Evolutionary conservation across 2,329 filamentous ascomycete species (phyloP).

Genomic region (Talaromyces piceae): DNA sequence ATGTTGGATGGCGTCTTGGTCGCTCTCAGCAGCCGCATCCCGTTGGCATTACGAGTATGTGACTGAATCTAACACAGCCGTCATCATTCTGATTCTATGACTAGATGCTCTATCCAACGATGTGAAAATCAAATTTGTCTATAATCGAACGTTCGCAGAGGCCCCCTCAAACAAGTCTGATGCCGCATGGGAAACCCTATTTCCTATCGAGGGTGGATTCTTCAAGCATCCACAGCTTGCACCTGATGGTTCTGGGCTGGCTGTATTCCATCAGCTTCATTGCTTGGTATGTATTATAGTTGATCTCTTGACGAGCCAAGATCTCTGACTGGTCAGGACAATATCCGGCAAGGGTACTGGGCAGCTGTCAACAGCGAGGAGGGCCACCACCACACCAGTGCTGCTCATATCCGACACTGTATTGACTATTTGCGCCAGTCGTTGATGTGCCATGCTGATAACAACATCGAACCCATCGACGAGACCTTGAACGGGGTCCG

Average conservation of each 20-base stretch:
- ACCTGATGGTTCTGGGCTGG: slow-evolving; percentile 1
- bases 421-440: slow-evolving; percentile 7
- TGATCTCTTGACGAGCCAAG: background rate
- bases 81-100: background rate
- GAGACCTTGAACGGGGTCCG: background rate
- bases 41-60: background rate
- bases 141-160: background rate
- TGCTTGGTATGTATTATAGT: background rate
- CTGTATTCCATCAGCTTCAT: slow-evolving; percentile 7
- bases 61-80: background rate
- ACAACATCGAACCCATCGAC: slow-evolving; percentile 1
- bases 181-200: background rate
- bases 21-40: background rate
- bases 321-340: background rate
- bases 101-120: background rate
- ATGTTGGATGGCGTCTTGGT: slow-evolving; percentile 1
- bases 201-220: slow-evolving; percentile 1
- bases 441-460: slow-evolving; percentile 2
- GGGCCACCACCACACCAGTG: background rate
- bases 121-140: background rate
- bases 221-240: slow-evolving; percentile 4
- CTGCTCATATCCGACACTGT: slow-evolving; percentile 3
- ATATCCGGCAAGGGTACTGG: background rate
- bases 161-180: background rate
- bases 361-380: slow-evolving; percentile 2